A percentile compares a stretch with the other conserved stretches of the same genome.
These are phyloP conservation scores for Blastomyces emzantsi DNA, from an alignment of 2,329 filamentous ascomycete genomes.

Conservation along the genomic window DNA sequence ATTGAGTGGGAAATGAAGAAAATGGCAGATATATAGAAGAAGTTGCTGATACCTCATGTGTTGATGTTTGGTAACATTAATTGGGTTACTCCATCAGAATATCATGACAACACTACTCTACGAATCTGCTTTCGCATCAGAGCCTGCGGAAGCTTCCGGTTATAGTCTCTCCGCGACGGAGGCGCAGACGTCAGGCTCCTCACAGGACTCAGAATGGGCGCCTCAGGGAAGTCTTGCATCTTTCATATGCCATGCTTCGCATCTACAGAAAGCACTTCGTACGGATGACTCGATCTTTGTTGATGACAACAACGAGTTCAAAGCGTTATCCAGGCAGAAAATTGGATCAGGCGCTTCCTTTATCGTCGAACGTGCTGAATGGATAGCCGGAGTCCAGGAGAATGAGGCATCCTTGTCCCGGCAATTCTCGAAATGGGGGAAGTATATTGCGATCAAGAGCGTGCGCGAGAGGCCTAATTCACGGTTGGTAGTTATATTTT, in stretches of 20 bases:
- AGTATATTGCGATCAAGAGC: constrained; percentile 4
- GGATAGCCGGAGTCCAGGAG: neutral
- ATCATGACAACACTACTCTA: constrained; percentile 7
- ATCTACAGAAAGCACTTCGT: constrained; percentile 5
- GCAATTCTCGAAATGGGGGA: neutral
- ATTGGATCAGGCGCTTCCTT: constrained; percentile 6
- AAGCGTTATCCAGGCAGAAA: constrained; percentile 1
- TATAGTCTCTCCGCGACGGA: neutral
- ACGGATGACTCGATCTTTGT: constrained; percentile 5
- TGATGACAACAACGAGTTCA: constrained; percentile 4
- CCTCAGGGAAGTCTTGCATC: constrained; percentile 7
- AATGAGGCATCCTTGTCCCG: neutral
- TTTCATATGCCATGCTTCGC: constrained; percentile 5
- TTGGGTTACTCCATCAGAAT: neutral
- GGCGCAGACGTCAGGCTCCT: neutral
- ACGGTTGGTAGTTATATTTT: constrained; percentile 1
- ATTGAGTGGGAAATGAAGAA: neutral
- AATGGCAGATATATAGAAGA: neutral
- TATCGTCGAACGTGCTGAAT: constrained; percentile 6
- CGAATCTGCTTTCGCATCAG: neutral
- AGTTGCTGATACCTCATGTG: neutral
- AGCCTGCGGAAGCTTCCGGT: neutral
- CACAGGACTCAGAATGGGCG: neutral
- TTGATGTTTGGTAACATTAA: neutral
- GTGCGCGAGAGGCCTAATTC: constrained; percentile 2